Conservation (phyloP, 495 filamentous ascomycete genomes). For the Ramalina intermedia region DNA sequence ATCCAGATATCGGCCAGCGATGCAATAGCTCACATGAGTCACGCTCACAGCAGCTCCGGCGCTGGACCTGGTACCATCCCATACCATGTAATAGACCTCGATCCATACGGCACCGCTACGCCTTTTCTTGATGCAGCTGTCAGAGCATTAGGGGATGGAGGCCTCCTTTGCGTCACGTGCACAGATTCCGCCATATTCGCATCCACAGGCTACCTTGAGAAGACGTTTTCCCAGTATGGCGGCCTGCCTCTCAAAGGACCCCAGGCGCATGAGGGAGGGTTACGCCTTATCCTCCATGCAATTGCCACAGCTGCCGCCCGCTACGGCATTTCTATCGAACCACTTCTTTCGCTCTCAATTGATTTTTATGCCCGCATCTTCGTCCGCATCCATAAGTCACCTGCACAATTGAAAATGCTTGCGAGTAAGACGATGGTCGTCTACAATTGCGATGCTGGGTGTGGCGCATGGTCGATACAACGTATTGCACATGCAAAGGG, state of each 20-base stretch:
- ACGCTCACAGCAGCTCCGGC: slow-evolving; percentile 3
- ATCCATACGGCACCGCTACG: slow-evolving; percentile 86
- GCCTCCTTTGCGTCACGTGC: slow-evolving; percentile 87
- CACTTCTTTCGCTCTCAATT: slow-evolving; percentile 79
- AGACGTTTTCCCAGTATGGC: slow-evolving; percentile 81
- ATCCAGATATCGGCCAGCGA: slow-evolving; percentile 63
- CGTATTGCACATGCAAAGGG: slow-evolving; percentile 50
- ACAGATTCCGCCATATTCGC: slow-evolving; percentile 92
- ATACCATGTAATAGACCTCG: slow-evolving; percentile 91
- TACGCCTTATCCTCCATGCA: slow-evolving; percentile 70
- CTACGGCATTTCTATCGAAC: slow-evolving; percentile 86
- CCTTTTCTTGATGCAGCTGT: slow-evolving; percentile 85
- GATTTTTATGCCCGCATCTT: slow-evolving; percentile 94
- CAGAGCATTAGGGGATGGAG: slow-evolving; percentile 69
- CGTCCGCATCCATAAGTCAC: slow-evolving; percentile 62
- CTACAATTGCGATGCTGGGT: slow-evolving; percentile 80
- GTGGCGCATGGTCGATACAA: slow-evolving; percentile 75
- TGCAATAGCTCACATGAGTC: slow-evolving; percentile 85
- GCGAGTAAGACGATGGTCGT: slow-evolving; percentile 85
- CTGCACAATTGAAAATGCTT: slow-evolving; percentile 74
- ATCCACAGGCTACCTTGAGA: slow-evolving; percentile 83
- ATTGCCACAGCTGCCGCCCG: slow-evolving; percentile 65
- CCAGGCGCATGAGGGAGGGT: slow-evolving; percentile 76
- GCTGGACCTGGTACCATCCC: background rate
- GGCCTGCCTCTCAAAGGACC: slow-evolving; percentile 70